Evolutionary conservation across 176 grass and related monocot genomes (phyloP), one percentile per base, ranked within the genome.

Genomic region (Musa troglodytarum): DNA sequence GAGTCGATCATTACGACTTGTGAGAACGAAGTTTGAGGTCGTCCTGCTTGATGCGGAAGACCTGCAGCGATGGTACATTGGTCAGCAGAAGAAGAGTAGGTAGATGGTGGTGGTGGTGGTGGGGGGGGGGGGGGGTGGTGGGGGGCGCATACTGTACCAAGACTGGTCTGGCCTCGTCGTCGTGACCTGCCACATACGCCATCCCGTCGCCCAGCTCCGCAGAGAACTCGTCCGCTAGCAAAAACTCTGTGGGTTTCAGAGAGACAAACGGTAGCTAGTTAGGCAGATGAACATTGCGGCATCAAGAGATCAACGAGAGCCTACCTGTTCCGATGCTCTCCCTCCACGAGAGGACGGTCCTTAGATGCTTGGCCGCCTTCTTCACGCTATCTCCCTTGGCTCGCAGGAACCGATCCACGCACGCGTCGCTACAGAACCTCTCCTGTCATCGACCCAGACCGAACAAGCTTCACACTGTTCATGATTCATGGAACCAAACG

Each of bases 151-250:
- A 56, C 50, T 58, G 61, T 88, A 99, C 96, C 86, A 94, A 77
- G 53, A 99, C 91, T 7, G 96, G 91, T 64, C 96, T 92, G 25
- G 81, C 85, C 57, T 99, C 96, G 82, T 94, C 88, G 78, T 99
- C 96, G 74, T 95, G 91, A 22, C 96, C 96, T 49, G 88, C 88
- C 73, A 99, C 96, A 79, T 92, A 92, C 19, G 96, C 86, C 61
- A 89, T 73, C 67, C 96, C 96, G 12, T 95, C 96, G 1, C 84
- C 82, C 22, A 99, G 76, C 83, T 99, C 96, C 23, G 81, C 83
- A 29, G 88, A 89, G 83, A 99, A 99, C 80, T 99, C 91, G 62
- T 99, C 96, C 67, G 96, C 96, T 49, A 95, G 89, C 51, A 99
- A 82, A 79, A 89, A 86, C 61, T 91, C 96, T 99, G 86, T 52